Evolutionary conservation across 73 alveolate species (phyloP), one percentile per base, ranked within the genome.

Genomic region (Uronychia setigera): DNA sequence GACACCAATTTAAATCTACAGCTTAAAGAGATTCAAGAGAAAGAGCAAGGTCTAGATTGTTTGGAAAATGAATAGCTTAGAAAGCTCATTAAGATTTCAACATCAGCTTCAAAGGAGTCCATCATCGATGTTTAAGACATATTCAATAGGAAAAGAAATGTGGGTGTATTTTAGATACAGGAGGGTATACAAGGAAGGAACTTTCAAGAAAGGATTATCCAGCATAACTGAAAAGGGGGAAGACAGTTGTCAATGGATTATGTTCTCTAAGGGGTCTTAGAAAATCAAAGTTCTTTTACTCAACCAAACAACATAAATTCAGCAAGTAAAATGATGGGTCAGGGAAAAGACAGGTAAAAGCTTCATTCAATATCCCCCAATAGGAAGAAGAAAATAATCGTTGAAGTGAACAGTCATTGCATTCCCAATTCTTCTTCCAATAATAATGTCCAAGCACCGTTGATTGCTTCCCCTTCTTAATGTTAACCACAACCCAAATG

Each of bases 71-170:
- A 77, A 26, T 77, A 1, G 5, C 32, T 19, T 14, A 28, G 31
- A 26, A 74, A 74, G 13, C 33, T 74, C 31, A 74, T 74, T 28
- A 74, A 74, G 13, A 26, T 29, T 77, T 29, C 28, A 9, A 46
- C 67, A 11, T 46, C 67, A 46, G 67, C 5, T 19, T 46, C 67
- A 46, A 29, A 31, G 28, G 32, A 79, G 78, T 35, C 78, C 46
- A 79, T 79, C 86, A 26, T 60, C 86, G 9, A 32, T 31, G 25
- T 79, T 78, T 13, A 34, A 79, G 67, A 46, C 19, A 46, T 46
- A 19, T 46, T 19, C 67, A 46, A 46, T 46, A 5, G n/a, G 67
- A 19, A 46, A 19, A 19, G 19, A 46, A 46, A 46, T 5, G n/a
- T 19, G n/a, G 67, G 67, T 5, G 67, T 19, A 46, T 11, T 11